Evolutionary conservation across 208 protist species (phyloP), one percentile per base, ranked within the genome.

Genomic region (Leishmania turanica): DNA sequence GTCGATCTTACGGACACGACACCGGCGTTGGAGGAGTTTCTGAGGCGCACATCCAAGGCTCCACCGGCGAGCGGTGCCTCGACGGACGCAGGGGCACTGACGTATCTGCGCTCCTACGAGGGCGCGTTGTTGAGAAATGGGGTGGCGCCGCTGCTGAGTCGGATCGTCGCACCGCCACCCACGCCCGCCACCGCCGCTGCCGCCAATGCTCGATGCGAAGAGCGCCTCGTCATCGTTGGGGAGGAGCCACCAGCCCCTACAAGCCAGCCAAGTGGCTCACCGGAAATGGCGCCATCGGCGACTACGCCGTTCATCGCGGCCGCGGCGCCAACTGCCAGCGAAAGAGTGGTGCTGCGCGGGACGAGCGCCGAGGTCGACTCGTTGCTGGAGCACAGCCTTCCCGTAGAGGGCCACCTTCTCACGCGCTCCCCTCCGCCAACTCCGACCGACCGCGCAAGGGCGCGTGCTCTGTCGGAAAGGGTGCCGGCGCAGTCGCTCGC

Each of bases 21-120:
- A 5, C 70, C 86, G 27, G 82, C 81, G 3, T 53, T 91, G 62
- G 77, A 92, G 34, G 85, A 90, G 21, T 91, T 85, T 77, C 71
- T 93, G 24, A 69, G 54, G 31, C 78, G 79, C 56, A 83, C 86
- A 11, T 75, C 72, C 27, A 75, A 53, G 13, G 34, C 71, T 15
- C 47, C 31, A 47, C 49, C 68, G 19, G 62, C 21, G 47, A 73
- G 51, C 42, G 72, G 77, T 37, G 34, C 65, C n/a, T 3, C 45
- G 27, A 80, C 77, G 19, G 82, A 85, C 62, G 82, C 83, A 1
- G 74, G 58, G 3, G 82, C 82, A 15, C 66, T 82, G 53, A 68
- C 71, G 56, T 86, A 78, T 42, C 66, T 82, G n/a, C 81, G 81
- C 60, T 81, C 81, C 53, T 73, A 69, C 68, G 58, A 65, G 54